These are phyloP conservation scores for Bathelium albidoporum DNA, from an alignment of 495 filamentous ascomycete genomes.

Conservation along the genomic window DNA sequence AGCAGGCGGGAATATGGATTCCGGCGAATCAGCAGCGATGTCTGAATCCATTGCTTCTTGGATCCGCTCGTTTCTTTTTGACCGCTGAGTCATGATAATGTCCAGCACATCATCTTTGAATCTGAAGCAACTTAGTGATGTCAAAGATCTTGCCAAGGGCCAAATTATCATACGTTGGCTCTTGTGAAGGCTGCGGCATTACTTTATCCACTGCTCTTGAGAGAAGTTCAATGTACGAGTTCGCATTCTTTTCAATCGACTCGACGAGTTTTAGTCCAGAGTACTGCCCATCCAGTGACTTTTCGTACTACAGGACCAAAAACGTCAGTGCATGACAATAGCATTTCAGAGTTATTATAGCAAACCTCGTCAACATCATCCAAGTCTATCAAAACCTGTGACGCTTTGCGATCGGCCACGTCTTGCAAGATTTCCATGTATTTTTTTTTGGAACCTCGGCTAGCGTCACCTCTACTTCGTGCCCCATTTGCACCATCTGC, in stretches of 20 bases:
- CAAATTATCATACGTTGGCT: constrained; percentile 55
- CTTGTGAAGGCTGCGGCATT: constrained; percentile 67
- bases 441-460: constrained; percentile 58
- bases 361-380: constrained; percentile 71
- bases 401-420: constrained; percentile 63
- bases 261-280: constrained; percentile 59
- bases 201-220: constrained; percentile 79
- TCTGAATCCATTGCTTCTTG: constrained; percentile 56
- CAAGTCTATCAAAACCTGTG: constrained; percentile 74
- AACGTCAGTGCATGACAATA: neutral
- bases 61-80: constrained; percentile 71
- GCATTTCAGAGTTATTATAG: neutral
- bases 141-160: neutral
- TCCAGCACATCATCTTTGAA: constrained; percentile 98
- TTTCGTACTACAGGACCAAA: constrained; percentile 52
- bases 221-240: constrained; percentile 87
- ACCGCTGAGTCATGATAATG: constrained; percentile 85
- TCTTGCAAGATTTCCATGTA: constrained; percentile 87
- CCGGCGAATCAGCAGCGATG: constrained; percentile 43
- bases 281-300: constrained; percentile 39
- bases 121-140: constrained; percentile 30
- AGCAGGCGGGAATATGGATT: constrained; percentile 73
- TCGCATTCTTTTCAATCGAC: constrained; percentile 81
- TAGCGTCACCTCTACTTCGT: constrained; percentile 32
- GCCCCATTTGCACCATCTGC: constrained; percentile 42